Base-by-base conservation (phyloP, 169 alveolate species). In the Babesia bigemina region DNA sequence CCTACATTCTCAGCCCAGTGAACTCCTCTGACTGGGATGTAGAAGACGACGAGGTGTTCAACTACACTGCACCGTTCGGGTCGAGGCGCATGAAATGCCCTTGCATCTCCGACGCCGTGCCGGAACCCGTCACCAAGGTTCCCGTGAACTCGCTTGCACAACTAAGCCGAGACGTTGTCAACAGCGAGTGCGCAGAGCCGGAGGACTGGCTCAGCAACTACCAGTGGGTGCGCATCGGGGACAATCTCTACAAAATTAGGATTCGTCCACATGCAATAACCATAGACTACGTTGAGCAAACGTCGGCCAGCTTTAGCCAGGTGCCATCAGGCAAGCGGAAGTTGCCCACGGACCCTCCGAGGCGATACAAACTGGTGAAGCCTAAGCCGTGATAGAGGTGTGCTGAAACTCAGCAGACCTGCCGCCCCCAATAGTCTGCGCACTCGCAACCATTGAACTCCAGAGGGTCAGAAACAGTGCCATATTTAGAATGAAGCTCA, bases 321-420 rank as follows among this genome's bases (percentile, higher is more conserved):
- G 63, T 65, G 21, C 79, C 82, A 9, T 66, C 77, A 17, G 53
- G 65, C 4, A 81, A 66, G 44, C 22, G 79, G 58, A 81, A 81
- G 62, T 26, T 81, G 52, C 88, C 72, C 26, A 81, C 88, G 10
- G 88, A 81, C 45, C 88, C 88, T 21, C 78, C 85, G 14, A 70
- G 70, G 36, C 24, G 88, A 14, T 74, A 81, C 75, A 58, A 72
- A 14, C 49, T 44, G 45, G 63, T 81, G 13, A 81, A 81, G 69
- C 58, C 59, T 0, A 81, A 58, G 33, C 26, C n/a, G 65, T 48
- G 24, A 28, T 12, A 21, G 48, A 26, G 63, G 28, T 49, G 4
- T 49, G 24, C n/a, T 3, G 24, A 49, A n/a, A 49, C n/a, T 49
- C 57, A 49, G 7, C 8, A n/a, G 24, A 4, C 57, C 39, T 33